A percentile compares a stretch with the other conserved stretches of the same genome.
phyloP scores from a whole-genome alignment of 768 basidiomycete genomes.

The Suillus alpinus region DNA sequence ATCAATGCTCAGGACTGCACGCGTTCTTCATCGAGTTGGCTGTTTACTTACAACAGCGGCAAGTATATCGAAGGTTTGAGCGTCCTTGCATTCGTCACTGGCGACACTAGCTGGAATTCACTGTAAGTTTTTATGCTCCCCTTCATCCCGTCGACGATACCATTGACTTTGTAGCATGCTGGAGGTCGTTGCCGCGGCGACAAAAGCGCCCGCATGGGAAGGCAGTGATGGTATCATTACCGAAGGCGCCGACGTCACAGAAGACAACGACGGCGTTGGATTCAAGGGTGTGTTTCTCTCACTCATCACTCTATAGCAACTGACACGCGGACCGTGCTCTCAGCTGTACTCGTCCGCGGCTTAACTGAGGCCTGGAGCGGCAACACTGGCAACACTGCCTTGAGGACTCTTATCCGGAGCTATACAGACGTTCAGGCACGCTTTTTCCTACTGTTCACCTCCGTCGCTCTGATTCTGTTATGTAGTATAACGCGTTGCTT shows the following conservation, averaged over 20 bases:
- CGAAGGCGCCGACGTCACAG: constrained; percentile 41
- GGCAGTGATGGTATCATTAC: constrained; percentile 50
- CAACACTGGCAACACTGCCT: constrained; percentile 33
- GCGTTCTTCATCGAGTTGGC: constrained; percentile 41
- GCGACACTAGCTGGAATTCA: constrained; percentile 38
- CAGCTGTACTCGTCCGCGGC: constrained; percentile 46
- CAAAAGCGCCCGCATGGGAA: constrained; percentile 46
- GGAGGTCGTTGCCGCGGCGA: constrained; percentile 36
- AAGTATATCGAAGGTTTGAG: constrained; percentile 53
- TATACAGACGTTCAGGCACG: constrained; percentile 52
- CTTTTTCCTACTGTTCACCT: neutral
- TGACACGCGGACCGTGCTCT: neutral
- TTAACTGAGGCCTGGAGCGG: constrained; percentile 44
- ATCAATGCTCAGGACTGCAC: constrained; percentile 46
- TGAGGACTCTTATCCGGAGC: constrained; percentile 43
- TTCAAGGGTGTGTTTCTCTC: constrained; percentile 42
- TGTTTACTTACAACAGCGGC: constrained; percentile 56
- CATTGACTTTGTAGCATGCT: constrained; percentile 29
- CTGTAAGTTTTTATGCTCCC: constrained; percentile 30
- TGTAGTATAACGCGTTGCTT: constrained; percentile 6
- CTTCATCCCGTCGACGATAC: constrained; percentile 5
- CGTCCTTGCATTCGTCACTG: constrained; percentile 41
- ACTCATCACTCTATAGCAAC: neutral
- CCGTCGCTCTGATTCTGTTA: neutral
- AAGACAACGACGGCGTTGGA: constrained; percentile 46